A percentile compares a stretch with the other conserved stretches of the same genome.
Evolutionary conservation across 305 asterid species (phyloP).

Genomic region (Plantago lanceolata): DNA sequence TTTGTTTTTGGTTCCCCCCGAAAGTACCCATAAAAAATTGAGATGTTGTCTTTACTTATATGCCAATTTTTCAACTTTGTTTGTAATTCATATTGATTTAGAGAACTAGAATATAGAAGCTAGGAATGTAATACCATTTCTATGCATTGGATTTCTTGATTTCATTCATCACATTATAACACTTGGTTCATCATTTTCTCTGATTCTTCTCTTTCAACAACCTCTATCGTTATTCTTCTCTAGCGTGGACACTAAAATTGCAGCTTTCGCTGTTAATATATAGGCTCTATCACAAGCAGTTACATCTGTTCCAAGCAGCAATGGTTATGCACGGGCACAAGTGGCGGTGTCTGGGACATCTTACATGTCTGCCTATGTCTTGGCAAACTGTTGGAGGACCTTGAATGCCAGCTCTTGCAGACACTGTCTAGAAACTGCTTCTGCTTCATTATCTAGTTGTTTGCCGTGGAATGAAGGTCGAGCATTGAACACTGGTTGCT

Average conservation of each 20-base stretch:
- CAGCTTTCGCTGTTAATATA: not conserved
- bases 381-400: slow-evolving; percentile 7
- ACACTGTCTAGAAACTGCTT: slow-evolving; percentile 2
- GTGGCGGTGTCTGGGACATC: slow-evolving; percentile 2
- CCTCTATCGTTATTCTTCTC: too few relatives aligned
- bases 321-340: slow-evolving; percentile 8
- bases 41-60: too few relatives aligned
- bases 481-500: slow-evolving; percentile 4
- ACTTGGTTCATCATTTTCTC: too few relatives aligned
- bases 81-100: too few relatives aligned
- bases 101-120: too few relatives aligned
- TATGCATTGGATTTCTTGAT: too few relatives aligned
- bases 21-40: too few relatives aligned
- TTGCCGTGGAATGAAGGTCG: slow-evolving; percentile 13
- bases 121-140: too few relatives aligned
- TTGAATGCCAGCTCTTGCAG: not conserved
- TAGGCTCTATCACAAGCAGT: slow-evolving; percentile 5
- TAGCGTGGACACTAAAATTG: not conserved
- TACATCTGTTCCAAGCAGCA: not conserved
- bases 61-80: too few relatives aligned
- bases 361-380: not conserved
- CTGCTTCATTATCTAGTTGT: not conserved
- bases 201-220: too few relatives aligned
- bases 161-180: too few relatives aligned
- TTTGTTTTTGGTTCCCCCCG: too few relatives aligned